Base-by-base conservation (phyloP, 148 eudicot species). In the Rhododendron ovatum region DNA sequence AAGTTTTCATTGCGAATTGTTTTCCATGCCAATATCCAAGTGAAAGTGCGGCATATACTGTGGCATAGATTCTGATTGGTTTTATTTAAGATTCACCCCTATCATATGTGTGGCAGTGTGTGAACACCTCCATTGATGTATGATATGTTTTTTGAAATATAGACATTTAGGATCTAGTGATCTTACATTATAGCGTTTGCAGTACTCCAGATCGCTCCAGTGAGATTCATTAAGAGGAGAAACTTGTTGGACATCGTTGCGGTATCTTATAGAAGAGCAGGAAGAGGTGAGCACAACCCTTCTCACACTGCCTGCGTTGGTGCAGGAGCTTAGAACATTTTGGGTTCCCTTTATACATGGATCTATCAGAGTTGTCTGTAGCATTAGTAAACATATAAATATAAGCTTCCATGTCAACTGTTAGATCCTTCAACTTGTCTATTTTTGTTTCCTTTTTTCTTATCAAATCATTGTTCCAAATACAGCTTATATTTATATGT, bases 201-300 rank as follows among this genome's bases (percentile, higher is more conserved):
- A 96, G 85, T 96, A 96, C 17, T 95, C 93, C 2, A 92, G 92
- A 88, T 95, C 96, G 22, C 95, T 96, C 99, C 99, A 96, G 57
- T 96, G 99, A 26, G 98, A 92, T 90, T 96, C 99, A 83, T 95
- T 92, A 15, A 96, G 94, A 84, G 94, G 94, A 84, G 94, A 90
- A 76, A 88, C 79, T 55, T 88, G 88, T 71, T 92, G 88, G 57
- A 84, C 90, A 74, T 96, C 98, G 15, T 89, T 85, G 6, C 92
- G 90, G 78, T 95, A 96, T 92, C 99, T 89, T 84, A 95, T 92
- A 4, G 98, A 89, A 35, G 99, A 94, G 88, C 99, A 96, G 79
- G 99, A 96, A 33, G 99, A 96, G 86, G 99, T 96, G 45, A 94
- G 86, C 74, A 96, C 97, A 71, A 95, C 93, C 90, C 98, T 89